Conservation (phyloP, 129 eudicot species). For the Escallonia rubra region DNA sequence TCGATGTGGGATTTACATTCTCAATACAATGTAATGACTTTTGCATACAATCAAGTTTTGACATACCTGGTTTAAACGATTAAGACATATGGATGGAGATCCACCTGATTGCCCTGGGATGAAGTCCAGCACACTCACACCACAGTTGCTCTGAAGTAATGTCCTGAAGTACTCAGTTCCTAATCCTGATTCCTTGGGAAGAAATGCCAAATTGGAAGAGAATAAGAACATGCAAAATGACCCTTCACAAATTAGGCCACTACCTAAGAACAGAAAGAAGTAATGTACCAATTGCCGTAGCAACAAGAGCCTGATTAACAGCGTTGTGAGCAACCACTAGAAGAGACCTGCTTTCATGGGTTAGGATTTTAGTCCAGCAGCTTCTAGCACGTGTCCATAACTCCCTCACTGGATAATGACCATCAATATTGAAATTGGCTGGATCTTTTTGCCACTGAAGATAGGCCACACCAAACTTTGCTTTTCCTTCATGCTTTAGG, state of each 20-base stretch:
- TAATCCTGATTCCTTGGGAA: conserved; percentile 45
- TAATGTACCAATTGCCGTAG: conserved; percentile 77
- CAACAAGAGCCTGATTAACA: conserved; percentile 98
- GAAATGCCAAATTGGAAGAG: background rate
- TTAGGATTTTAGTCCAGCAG: conserved; percentile 75
- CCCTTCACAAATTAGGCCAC: background rate
- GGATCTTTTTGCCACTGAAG: conserved; percentile 87
- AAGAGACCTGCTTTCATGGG: conserved; percentile 76
- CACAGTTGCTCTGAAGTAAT: conserved; percentile 94
- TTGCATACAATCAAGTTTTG: no score
- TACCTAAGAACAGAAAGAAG: conserved; percentile 1
- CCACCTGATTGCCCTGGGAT: conserved; percentile 64
- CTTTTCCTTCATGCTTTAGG: conserved; percentile 86
- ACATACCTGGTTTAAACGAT: conserved; percentile 85
- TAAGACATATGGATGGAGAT: conserved; percentile 63
- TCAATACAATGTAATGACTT: no score
- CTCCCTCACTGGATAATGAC: conserved; percentile 95
- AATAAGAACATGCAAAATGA: background rate
- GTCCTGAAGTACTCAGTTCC: conserved; percentile 92
- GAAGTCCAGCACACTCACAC: conserved; percentile 92
- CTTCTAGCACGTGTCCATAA: conserved; percentile 86
- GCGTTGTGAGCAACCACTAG: conserved; percentile 99
- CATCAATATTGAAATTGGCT: conserved; percentile 77
- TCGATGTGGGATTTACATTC: no score
- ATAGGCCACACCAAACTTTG: conserved; percentile 65